Evolutionary conservation across 1,139 yeast genomes (phyloP).

Genomic region (Komagataea norvegica): DNA sequence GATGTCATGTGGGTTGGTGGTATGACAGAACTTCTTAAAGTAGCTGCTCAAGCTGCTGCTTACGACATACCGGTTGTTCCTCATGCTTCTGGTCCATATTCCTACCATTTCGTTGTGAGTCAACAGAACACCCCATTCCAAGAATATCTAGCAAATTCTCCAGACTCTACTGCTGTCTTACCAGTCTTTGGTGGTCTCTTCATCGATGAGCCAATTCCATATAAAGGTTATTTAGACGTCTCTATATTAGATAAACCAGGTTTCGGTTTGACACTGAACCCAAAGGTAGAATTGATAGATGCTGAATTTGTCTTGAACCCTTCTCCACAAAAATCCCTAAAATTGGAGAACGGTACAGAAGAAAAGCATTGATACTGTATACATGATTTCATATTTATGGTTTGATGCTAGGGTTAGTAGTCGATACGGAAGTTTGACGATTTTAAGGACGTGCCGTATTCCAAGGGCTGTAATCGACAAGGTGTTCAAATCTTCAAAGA

Average conservation of each 20-base stretch:
- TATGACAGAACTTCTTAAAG: slow-evolving; percentile 41
- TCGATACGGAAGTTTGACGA: too few relatives aligned
- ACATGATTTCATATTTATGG: too few relatives aligned
- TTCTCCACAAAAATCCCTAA: slow-evolving; percentile 36
- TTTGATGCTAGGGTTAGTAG: too few relatives aligned
- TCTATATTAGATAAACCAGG: slow-evolving; percentile 42
- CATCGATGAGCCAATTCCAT: slow-evolving; percentile 43
- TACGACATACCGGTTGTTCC: slow-evolving; percentile 49
- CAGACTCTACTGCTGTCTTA: slow-evolving; percentile 40
- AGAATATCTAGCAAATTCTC: slow-evolving; percentile 46
- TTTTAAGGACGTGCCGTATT: too few relatives aligned
- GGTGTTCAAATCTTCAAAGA: too few relatives aligned
- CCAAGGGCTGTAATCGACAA: too few relatives aligned
- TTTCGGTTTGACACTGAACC: slow-evolving; percentile 43
- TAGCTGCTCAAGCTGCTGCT: slow-evolving; percentile 46
- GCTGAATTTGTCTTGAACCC: slow-evolving; percentile 38
- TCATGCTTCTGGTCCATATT: slow-evolving; percentile 48
- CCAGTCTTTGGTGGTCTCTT: slow-evolving; percentile 46
- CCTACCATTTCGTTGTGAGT: slow-evolving; percentile 45
- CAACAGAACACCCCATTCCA: slow-evolving; percentile 48
- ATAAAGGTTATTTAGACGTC: slow-evolving; percentile 38
- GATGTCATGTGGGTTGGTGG: slow-evolving; percentile 54
- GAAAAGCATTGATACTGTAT: too few relatives aligned
- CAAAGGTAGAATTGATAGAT: slow-evolving; percentile 37
- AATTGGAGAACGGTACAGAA: slow-evolving; percentile 2